phyloP scores from a whole-genome alignment of 768 basidiomycete species.

The Vararia minispora region DNA sequence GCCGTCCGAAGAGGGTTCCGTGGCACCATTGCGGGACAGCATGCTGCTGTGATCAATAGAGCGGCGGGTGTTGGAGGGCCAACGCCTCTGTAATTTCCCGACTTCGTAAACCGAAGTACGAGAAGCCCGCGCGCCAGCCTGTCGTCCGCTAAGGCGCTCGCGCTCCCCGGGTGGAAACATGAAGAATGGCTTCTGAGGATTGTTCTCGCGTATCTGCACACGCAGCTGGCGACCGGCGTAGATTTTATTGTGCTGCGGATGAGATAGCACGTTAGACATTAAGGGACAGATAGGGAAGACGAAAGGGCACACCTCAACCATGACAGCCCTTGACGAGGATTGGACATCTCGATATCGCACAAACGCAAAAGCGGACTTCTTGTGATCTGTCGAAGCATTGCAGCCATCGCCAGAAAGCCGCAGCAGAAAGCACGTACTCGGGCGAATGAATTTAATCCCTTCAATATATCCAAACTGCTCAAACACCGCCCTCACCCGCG shows the following conservation, averaged over 20 bases:
- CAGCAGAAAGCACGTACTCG: slow-evolving; percentile 32
- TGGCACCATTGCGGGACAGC: no score
- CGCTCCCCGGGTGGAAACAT: no score
- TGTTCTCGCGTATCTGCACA: slow-evolving; percentile 63
- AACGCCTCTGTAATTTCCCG: no score
- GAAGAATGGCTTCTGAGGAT: slow-evolving; percentile 37
- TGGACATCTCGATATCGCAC: slow-evolving; percentile 58
- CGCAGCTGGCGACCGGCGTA: slow-evolving; percentile 63
- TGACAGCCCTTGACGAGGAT: slow-evolving; percentile 54
- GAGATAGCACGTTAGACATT: slow-evolving; percentile 3
- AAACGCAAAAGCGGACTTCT: slow-evolving; percentile 68
- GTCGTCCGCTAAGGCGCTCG: no score
- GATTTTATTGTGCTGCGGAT: slow-evolving; percentile 55
- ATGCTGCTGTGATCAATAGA: no score
- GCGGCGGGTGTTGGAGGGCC: no score
- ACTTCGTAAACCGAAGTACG: no score
- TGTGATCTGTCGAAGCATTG: slow-evolving; percentile 33
- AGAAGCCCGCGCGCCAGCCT: no score
- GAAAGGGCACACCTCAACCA: slow-evolving; percentile 39
- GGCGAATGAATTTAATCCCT: slow-evolving; percentile 53
- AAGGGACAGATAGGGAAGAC: background rate
- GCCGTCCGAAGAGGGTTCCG: no score
- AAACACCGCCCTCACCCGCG: slow-evolving; percentile 47
- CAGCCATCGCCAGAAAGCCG: background rate
- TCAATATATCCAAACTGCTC: slow-evolving; percentile 54